These are phyloP conservation scores for Saccharomycopsis olivae DNA, from an alignment of 805 yeast genomes.

Conservation along the genomic window DNA sequence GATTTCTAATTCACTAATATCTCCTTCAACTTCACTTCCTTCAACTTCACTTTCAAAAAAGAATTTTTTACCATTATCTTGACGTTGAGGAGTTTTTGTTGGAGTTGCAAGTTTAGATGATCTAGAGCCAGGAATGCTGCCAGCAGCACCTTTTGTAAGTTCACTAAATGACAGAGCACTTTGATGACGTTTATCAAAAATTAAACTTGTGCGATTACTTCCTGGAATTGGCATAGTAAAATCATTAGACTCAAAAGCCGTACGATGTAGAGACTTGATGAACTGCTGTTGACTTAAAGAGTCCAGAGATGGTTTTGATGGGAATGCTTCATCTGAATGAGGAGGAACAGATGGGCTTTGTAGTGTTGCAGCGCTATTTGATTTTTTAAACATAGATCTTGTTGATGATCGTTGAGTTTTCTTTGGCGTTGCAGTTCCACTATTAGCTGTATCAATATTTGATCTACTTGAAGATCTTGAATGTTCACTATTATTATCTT, in stretches of 20 bases:
- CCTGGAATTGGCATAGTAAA: constrained; percentile 18
- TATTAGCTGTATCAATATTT: not conserved
- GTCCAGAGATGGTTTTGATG: too few species aligned
- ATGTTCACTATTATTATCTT: not conserved
- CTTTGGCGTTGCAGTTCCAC: not conserved
- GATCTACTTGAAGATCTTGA: not conserved
- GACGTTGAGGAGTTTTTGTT: not conserved
- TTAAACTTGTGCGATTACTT: constrained; percentile 18
- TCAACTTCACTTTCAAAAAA: constrained; percentile 1
- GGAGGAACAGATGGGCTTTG: not conserved
- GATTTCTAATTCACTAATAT: not conserved
- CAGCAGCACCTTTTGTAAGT: too few species aligned
- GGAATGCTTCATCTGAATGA: not conserved
- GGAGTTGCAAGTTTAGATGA: too few species aligned
- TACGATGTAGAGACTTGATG: constrained; percentile 11
- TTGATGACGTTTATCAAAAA: constrained; percentile 13
- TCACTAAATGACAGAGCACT: too few species aligned
- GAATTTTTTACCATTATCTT: not conserved
- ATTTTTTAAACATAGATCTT: not conserved
- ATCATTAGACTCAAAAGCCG: constrained; percentile 11
- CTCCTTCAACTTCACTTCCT: not conserved
- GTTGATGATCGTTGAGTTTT: not conserved
- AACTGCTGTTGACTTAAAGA: too few species aligned
- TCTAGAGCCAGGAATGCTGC: too few species aligned
- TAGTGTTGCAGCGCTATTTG: not conserved